Evolutionary conservation across 495 filamentous ascomycete species (phyloP).

Genomic region (Peziza echinospora): DNA sequence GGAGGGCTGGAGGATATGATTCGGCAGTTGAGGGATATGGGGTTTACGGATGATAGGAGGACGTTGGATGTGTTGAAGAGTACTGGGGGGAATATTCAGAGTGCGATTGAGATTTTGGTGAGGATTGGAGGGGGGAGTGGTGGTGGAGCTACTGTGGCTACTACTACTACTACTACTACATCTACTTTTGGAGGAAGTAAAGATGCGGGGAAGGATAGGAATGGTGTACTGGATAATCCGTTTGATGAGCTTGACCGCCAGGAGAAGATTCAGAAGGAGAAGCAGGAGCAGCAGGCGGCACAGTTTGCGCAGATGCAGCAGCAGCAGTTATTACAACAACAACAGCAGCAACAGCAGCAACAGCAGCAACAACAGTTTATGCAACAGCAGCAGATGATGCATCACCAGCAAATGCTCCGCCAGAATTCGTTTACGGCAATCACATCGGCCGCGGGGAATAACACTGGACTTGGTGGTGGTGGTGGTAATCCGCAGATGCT

Average conservation of each 20-base stretch:
- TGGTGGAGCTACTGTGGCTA: constrained; percentile 16
- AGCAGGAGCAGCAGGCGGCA: constrained; percentile 1
- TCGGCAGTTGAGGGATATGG: constrained; percentile 66
- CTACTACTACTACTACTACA: constrained; percentile 21
- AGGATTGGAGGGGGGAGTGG: constrained; percentile 21
- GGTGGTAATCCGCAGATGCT: too few relatives aligned
- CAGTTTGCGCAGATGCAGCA: constrained; percentile 6
- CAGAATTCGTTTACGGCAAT: constrained; percentile 5
- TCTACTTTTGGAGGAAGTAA: too few relatives aligned
- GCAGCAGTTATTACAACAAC: constrained; percentile 20
- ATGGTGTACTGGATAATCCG: constrained; percentile 58
- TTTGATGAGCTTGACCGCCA: constrained; percentile 32
- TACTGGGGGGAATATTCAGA: constrained; percentile 61
- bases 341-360: constrained; percentile 22
- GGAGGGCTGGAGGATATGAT: constrained; percentile 33
- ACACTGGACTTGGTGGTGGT: too few relatives aligned
- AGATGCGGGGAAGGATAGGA: too few relatives aligned
- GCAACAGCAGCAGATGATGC: constrained; percentile 18
- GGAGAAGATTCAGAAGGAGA: constrained; percentile 8
- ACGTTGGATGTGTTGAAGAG: constrained; percentile 62
- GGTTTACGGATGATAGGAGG: constrained; percentile 63
- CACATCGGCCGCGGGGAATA: constrained; percentile 5
- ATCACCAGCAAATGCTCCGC: constrained; percentile 7
- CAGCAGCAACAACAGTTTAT: constrained; percentile 21
- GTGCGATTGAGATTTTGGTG: constrained; percentile 59